Evolutionary conservation across 805 yeast species (phyloP).

Genomic region (Starmera amethionina): DNA sequence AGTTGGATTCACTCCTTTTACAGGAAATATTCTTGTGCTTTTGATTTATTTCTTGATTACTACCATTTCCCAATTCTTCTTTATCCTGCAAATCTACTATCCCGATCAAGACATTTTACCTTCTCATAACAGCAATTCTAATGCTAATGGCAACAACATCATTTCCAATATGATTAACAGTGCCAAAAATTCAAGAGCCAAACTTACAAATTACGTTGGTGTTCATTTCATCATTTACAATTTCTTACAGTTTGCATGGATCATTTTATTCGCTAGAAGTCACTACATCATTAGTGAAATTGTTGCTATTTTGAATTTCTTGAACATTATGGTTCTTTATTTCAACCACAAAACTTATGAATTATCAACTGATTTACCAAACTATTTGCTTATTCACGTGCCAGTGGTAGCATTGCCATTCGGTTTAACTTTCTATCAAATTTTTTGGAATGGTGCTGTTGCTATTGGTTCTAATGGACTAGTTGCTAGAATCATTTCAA

Average conservation of each 20-base stretch:
- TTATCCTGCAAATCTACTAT: constrained; percentile 34
- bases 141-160: constrained; percentile 4
- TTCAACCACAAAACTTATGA: constrained; percentile 45
- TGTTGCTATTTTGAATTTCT: constrained; percentile 46
- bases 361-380: constrained; percentile 34
- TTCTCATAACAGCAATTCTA: not conserved
- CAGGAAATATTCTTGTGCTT: constrained; percentile 40
- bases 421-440: constrained; percentile 61
- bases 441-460: constrained; percentile 84
- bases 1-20: constrained; percentile 61
- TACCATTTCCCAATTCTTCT: constrained; percentile 42
- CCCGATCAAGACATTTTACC: constrained; percentile 13
- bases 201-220: constrained; percentile 29
- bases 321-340: constrained; percentile 48
- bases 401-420: constrained; percentile 63
- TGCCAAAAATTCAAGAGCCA: constrained; percentile 8
- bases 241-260: constrained; percentile 53
- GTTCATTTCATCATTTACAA: constrained; percentile 60
- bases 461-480: constrained; percentile 37
- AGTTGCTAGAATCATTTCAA: constrained; percentile 60
- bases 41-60: constrained; percentile 50
- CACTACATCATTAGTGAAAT: constrained; percentile 52
- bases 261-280: constrained; percentile 45
- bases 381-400: constrained; percentile 52
- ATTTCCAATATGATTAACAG: constrained; percentile 11